These are phyloP conservation scores for Lepraria neglecta DNA, from an alignment of 495 filamentous ascomycete genomes.

Conservation along the genomic window DNA sequence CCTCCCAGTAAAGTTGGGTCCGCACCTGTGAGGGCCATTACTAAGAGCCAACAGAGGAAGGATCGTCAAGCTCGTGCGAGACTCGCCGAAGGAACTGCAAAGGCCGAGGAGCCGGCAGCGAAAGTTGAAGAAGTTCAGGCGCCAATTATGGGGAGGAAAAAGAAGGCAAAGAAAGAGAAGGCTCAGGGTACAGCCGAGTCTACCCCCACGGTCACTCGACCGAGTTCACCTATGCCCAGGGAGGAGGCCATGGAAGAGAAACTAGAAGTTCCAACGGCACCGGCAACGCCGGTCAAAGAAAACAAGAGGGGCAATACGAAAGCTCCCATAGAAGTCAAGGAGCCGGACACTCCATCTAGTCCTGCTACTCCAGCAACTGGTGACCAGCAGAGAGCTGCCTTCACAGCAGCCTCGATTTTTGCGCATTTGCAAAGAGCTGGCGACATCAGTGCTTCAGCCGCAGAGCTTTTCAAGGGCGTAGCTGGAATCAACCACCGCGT, in stretches of 20 bases:
- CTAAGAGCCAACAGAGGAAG: conserved; percentile 87
- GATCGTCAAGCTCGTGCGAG: conserved; percentile 62
- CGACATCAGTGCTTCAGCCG: conserved; percentile 42
- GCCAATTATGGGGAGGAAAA: conserved; percentile 80
- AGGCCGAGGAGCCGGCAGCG: conserved; percentile 49
- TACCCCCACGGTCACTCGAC: conserved; percentile 37
- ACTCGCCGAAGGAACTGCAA: conserved; percentile 56
- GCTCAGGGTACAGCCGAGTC: conserved; percentile 37
- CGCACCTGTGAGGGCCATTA: conserved; percentile 69
- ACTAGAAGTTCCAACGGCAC: conserved; percentile 29
- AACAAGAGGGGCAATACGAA: conserved; percentile 35
- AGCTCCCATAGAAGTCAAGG: conserved; percentile 29
- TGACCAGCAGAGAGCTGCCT: conserved; percentile 32
- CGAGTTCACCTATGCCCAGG: conserved; percentile 34
- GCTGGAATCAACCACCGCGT: conserved; percentile 45
- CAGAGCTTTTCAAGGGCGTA: conserved; percentile 51
- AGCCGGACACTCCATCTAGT: conserved; percentile 26
- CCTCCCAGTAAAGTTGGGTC: conserved; percentile 69
- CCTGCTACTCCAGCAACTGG: conserved; percentile 30
- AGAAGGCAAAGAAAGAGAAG: conserved; percentile 77
- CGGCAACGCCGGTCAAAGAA: conserved; percentile 35
- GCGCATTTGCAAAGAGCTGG: conserved; percentile 39
- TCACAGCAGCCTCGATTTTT: conserved; percentile 39
- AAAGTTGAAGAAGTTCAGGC: conserved; percentile 61
- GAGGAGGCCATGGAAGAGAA: conserved; percentile 31